phyloP scores from a whole-genome alignment of 2,329 filamentous ascomycete species.

The Chaetomium sp. region DNA sequence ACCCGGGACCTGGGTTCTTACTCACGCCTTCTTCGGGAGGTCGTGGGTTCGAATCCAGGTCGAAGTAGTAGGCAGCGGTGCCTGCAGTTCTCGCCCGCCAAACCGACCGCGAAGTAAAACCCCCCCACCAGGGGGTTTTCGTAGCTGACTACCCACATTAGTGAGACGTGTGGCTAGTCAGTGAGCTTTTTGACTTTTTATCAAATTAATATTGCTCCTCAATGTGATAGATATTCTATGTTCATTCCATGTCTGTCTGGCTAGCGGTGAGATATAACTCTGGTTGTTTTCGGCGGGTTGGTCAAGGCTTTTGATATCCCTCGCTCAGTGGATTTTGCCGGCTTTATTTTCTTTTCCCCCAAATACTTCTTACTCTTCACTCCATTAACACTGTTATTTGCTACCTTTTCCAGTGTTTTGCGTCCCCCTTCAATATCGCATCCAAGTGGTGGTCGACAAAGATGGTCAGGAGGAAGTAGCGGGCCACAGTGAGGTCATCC shows the following conservation, averaged over 20 bases:
- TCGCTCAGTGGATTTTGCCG: no score
- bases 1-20: neutral
- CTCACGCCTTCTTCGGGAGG: neutral
- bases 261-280: neutral
- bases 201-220: neutral
- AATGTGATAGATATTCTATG: no score
- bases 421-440: no score
- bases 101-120: neutral
- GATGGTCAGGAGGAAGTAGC: no score
- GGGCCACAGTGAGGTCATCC: no score
- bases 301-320: no score
- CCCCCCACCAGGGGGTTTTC: neutral
- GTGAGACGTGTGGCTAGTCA: neutral
- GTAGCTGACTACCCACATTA: neutral
- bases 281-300: neutral
- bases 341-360: no score
- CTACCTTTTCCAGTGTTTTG: no score
- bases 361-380: no score
- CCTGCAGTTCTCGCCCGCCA: neutral
- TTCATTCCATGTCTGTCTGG: neutral
- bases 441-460: no score
- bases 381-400: no score
- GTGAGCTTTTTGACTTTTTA: neutral
- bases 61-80: constrained; percentile 6
- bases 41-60: neutral